Percentiles rank a stretch among this genome's conserved stretches.
Conservation (phyloP, 2,329 filamentous ascomycete genomes). For the Epicoccum sorghinum region DNA sequence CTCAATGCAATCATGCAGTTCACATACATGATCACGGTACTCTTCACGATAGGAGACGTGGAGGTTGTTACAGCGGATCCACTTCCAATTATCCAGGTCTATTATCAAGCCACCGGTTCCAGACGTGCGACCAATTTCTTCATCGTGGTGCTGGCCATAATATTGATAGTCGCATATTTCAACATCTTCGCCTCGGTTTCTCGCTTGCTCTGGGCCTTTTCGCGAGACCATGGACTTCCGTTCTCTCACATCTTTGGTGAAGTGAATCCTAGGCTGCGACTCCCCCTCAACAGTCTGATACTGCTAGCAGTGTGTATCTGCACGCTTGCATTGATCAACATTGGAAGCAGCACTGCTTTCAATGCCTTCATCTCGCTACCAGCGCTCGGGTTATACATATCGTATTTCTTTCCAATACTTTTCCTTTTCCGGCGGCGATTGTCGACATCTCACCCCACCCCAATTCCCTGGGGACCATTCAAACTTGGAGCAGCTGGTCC, state of each 20-base stretch:
- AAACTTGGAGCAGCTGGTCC: constrained; percentile 34
- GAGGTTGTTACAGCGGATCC: constrained; percentile 16
- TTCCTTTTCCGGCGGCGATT: constrained; percentile 25
- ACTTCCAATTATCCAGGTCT: constrained; percentile 48
- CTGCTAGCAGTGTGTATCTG: constrained; percentile 40
- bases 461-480: constrained; percentile 34
- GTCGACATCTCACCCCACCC: background rate
- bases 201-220: constrained; percentile 58
- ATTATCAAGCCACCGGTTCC: constrained; percentile 50
- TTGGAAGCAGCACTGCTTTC: constrained; percentile 45
- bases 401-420: constrained; percentile 41
- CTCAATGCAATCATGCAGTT: constrained; percentile 53
- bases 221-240: constrained; percentile 55
- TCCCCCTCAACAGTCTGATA: constrained; percentile 34
- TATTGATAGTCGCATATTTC: constrained; percentile 50
- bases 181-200: constrained; percentile 55
- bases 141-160: constrained; percentile 46
- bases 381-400: constrained; percentile 40
- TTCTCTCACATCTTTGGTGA: constrained; percentile 30
- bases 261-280: constrained; percentile 24
- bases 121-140: constrained; percentile 50
- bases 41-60: constrained; percentile 54
- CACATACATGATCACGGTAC: constrained; percentile 52
- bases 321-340: constrained; percentile 36
- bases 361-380: constrained; percentile 42